Evolutionary conservation across 371 early-diverging fungal genomes (phyloP).

Genomic region (Apophysomyces elegans): DNA sequence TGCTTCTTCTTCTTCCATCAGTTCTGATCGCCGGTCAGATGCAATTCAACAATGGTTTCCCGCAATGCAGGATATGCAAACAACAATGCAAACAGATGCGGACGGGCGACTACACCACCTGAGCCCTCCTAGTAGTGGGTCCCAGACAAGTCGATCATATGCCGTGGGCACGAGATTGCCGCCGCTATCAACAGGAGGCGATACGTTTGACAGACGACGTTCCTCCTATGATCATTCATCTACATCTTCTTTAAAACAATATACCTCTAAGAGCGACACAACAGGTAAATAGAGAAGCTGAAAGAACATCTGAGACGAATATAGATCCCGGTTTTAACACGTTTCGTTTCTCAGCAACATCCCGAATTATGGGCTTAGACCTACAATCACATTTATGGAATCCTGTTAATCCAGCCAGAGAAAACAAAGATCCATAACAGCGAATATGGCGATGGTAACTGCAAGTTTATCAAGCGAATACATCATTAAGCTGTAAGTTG

Average conservation of each 20-base stretch:
- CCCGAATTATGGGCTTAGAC: background rate
- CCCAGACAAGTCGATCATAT: background rate
- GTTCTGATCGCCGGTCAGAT: background rate
- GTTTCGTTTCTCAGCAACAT: background rate
- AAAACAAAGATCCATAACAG: background rate
- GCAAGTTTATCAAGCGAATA: background rate
- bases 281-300: background rate
- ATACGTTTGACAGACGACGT: background rate
- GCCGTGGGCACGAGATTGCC: background rate
- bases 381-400: conserved; percentile 1
- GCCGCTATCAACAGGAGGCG: background rate
- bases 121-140: background rate
- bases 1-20: background rate
- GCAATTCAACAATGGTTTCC: conserved; percentile 5
- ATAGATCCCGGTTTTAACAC: too few species aligned
- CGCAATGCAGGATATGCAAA: background rate
- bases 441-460: background rate
- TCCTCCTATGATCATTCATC: background rate
- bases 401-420: background rate
- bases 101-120: background rate
- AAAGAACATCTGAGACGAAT: too few species aligned
- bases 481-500: background rate
- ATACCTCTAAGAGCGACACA: background rate
- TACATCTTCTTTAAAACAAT: background rate
- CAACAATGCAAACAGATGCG: background rate